Evolutionary conservation across 129 eudicot genomes (phyloP).

Genomic region (Chrysanthemum lavandulifolium): DNA sequence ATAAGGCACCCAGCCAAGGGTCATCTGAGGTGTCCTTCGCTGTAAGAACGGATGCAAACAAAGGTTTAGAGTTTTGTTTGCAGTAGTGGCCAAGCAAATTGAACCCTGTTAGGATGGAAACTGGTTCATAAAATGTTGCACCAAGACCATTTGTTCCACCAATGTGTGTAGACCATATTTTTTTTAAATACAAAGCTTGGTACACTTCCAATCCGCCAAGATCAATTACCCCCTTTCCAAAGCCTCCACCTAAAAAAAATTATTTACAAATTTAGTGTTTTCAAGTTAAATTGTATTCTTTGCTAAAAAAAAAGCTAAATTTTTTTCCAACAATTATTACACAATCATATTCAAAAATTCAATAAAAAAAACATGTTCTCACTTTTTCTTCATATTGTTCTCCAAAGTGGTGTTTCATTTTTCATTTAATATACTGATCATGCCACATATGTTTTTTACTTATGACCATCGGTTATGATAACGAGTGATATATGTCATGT

Average conservation of each 20-base stretch:
- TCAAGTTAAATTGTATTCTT: too few species aligned
- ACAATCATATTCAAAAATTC: too few species aligned
- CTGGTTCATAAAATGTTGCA: conserved; percentile 47
- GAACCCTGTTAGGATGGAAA: conserved; percentile 31
- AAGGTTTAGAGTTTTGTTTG: conserved; percentile 27
- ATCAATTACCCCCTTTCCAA: conserved; percentile 46
- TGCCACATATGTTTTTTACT: too few species aligned
- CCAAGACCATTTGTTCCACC: conserved; percentile 40
- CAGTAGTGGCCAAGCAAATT: conserved; percentile 44
- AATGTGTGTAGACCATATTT: conserved; percentile 33
- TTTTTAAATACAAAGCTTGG: conserved; percentile 33
- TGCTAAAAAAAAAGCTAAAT: too few species aligned
- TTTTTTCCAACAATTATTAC: too few species aligned
- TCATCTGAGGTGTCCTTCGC: conserved; percentile 36
- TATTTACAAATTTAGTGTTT: too few species aligned
- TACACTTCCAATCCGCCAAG: conserved; percentile 47
- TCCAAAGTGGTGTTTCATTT: too few species aligned
- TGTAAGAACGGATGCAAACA: conserved; percentile 33
- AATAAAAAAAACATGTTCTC: too few species aligned
- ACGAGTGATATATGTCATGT: too few species aligned
- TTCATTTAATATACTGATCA: too few species aligned
- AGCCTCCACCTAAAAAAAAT: conserved; percentile 30
- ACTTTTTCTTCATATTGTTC: too few species aligned
- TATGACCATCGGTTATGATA: too few species aligned
- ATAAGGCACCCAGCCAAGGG: conserved; percentile 20